A percentile compares a stretch with the other conserved stretches of the same genome.
These are phyloP conservation scores for Rhizopogon roseolus DNA, from an alignment of 768 basidiomycete species.

Conservation along the genomic window DNA sequence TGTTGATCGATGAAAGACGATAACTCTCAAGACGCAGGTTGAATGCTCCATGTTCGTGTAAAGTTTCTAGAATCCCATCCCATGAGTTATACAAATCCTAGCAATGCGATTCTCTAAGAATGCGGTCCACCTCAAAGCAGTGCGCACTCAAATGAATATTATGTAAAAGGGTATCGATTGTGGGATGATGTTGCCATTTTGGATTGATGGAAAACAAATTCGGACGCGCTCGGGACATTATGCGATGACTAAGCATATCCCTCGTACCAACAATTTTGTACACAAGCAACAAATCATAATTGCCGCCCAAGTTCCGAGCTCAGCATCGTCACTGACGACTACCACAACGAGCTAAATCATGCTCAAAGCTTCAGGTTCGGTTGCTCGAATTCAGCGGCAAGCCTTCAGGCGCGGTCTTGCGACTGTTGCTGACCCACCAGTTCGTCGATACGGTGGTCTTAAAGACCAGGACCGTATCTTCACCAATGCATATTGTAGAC, in stretches of 20 bases:
- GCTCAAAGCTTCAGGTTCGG: conserved; percentile 24
- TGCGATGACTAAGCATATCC: not conserved
- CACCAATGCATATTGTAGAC: conserved; percentile 82
- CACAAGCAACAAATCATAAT: not conserved
- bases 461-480: conserved; percentile 95
- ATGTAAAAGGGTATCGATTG: too few relatives aligned
- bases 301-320: not conserved
- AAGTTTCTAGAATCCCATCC: too few relatives aligned
- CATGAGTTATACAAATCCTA: too few relatives aligned
- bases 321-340: conserved; percentile 7
- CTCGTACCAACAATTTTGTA: not conserved
- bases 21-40: too few relatives aligned
- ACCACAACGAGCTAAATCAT: conserved; percentile 15
- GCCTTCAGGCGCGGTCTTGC: conserved; percentile 40
- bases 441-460: conserved; percentile 87
- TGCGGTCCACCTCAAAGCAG: too few relatives aligned
- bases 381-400: conserved; percentile 16
- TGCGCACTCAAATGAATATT: too few relatives aligned
- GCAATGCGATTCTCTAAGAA: too few relatives aligned
- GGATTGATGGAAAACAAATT: too few relatives aligned
- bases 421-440: conserved; percentile 79
- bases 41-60: too few relatives aligned
- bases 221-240: not conserved
- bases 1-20: too few relatives aligned
- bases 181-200: too few relatives aligned